Conservation (phyloP, 2,329 filamentous ascomycete genomes). For the Polytolypa hystricis region DNA sequence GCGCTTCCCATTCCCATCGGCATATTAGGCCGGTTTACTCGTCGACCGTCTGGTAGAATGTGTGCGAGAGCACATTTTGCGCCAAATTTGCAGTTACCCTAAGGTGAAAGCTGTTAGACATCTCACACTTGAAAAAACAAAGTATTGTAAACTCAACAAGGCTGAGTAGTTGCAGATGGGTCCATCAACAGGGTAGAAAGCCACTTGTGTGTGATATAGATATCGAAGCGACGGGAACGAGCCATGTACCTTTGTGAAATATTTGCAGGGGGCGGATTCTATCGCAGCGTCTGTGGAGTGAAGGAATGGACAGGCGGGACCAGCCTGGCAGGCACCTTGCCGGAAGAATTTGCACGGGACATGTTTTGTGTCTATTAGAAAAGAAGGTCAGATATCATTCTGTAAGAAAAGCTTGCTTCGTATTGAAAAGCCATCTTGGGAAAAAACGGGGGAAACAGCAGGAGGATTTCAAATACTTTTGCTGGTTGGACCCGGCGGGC, state of each 20-base stretch:
- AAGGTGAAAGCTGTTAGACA: conserved; percentile 6
- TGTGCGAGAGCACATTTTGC: conserved; percentile 96
- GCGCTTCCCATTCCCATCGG: conserved; percentile 36
- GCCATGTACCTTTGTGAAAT: conserved; percentile 79
- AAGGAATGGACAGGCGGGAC: conserved; percentile 89
- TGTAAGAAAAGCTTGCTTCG: no score
- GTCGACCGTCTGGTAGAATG: conserved; percentile 81
- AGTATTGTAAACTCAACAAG: no score
- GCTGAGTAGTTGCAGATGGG: no score
- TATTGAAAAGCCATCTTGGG: no score
- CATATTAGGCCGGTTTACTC: conserved; percentile 64
- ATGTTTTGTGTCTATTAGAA: conserved; percentile 71
- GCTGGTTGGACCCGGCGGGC: conserved; percentile 35
- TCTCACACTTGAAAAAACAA: no score
- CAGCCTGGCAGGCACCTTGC: conserved; percentile 90
- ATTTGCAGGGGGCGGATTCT: conserved; percentile 88
- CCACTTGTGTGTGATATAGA: not conserved
- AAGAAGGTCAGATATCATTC: no score
- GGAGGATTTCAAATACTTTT: conserved; percentile 21
- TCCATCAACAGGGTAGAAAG: no score
- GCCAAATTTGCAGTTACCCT: conserved; percentile 99
- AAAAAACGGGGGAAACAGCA: no score
- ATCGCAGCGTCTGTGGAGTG: conserved; percentile 78
- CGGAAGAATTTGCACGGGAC: conserved; percentile 99
- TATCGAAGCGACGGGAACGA: not conserved